Base-by-base conservation (phyloP, 2,329 filamentous ascomycete species). In the Dothistroma pini region DNA sequence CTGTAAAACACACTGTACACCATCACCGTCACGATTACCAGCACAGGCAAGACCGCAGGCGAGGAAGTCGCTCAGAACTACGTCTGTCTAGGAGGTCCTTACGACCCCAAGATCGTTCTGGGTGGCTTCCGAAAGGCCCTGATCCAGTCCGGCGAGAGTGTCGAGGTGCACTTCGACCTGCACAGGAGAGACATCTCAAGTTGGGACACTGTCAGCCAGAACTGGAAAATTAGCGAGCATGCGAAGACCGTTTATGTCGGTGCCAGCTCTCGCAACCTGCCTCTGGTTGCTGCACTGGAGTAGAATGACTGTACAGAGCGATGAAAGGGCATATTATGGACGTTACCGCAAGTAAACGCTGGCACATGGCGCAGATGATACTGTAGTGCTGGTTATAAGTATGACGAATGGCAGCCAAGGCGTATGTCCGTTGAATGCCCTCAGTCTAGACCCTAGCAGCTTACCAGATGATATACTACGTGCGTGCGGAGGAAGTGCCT, bases 1-100 rank as follows among this genome's bases (percentile, higher is more conserved):
- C 80, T 93, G 0, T 93, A 86, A 80, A 82, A 89, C 41, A 73
- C 79, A 0, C 80, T 86, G 0, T 88, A 83, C 65, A 73, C 74
- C 31, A 76, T 90, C 12, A 77, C 80, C 2, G 81, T 84, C 5
- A 80, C 76, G 0, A 77, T 93, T 2, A 81, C 77, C 7, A 95
- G 95, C 70, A 83, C 80, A 0, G 90, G 90, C 1, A 67, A 70
- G 63, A 73, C 76, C 2, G 65, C 73, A 0, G 83, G 81, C 25
- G 80, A 80, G 34, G 83, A 83, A 22, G 83, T 87, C 2, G 79
- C 80, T 0, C 84, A 87, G 69, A 70, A 86, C 2, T 84, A 84
- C 65, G 72, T 73, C 25, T 58, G 64, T 25, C 78, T 64, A 11
- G 63, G 60, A 12, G 63, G 60, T 25, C 58, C 51, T 1, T 69